Conservation (phyloP, 2,329 filamentous ascomycete genomes). For the Colletotrichum lentis region DNA sequence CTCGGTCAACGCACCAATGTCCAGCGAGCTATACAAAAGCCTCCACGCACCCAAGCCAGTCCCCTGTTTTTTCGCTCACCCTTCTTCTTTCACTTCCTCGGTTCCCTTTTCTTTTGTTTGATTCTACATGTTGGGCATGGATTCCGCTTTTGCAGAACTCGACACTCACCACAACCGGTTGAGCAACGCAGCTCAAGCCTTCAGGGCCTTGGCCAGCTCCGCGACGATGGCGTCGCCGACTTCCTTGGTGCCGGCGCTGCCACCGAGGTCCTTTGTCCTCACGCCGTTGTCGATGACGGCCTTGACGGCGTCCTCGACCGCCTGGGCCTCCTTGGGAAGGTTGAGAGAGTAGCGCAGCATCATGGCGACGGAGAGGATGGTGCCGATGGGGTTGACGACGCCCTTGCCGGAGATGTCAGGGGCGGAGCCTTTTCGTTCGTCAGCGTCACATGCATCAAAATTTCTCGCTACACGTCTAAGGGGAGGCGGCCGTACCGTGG, state of each 20-base stretch:
- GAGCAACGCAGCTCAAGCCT: slow-evolving; percentile 43
- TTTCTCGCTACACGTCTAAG: background rate
- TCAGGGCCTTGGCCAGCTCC: slow-evolving; percentile 75
- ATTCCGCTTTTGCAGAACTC: background rate
- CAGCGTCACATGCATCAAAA: background rate
- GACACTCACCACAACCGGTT: background rate
- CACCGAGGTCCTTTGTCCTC: slow-evolving; percentile 85
- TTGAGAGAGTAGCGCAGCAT: slow-evolving; percentile 93
- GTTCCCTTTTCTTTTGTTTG: background rate
- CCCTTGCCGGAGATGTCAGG: slow-evolving; percentile 93
- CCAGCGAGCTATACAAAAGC: background rate
- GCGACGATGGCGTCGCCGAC: slow-evolving; percentile 76
- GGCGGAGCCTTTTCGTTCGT: slow-evolving; percentile 71
- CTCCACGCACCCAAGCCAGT: background rate
- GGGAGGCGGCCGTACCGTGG: slow-evolving; percentile 69
- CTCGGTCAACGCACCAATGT: background rate
- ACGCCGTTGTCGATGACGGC: slow-evolving; percentile 81
- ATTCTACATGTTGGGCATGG: background rate
- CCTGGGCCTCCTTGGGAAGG: slow-evolving; percentile 77
- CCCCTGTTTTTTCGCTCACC: too few species aligned
- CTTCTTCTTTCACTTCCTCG: background rate
- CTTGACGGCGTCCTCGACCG: slow-evolving; percentile 83
- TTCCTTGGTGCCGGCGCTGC: slow-evolving; percentile 69
- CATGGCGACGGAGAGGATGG: slow-evolving; percentile 92
- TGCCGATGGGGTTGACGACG: slow-evolving; percentile 85